phyloP scores from a whole-genome alignment of 2,329 filamentous ascomycete species.

The Aureobasidium zeae region DNA sequence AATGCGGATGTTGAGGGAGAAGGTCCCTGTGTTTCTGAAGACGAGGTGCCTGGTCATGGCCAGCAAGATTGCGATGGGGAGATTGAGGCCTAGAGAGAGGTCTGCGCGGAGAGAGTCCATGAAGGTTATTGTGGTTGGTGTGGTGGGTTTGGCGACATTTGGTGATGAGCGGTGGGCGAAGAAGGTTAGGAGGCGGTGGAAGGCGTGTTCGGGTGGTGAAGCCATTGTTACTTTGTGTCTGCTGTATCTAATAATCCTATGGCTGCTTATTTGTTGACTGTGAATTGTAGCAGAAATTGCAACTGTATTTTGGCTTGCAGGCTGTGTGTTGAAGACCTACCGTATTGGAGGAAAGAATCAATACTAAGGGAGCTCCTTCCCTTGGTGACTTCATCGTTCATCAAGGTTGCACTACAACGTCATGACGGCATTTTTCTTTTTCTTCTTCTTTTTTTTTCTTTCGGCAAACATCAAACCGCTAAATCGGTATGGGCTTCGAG shows the following conservation, averaged over 20 bases:
- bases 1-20: constrained; percentile 28
- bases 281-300: no score
- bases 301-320: no score
- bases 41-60: constrained; percentile 28
- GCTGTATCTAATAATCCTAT: no score
- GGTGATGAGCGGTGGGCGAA: constrained; percentile 27
- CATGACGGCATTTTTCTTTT: no score
- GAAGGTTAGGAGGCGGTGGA: constrained; percentile 31
- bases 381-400: no score
- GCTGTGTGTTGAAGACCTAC: no score
- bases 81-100: constrained; percentile 30
- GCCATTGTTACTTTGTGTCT: constrained; percentile 10
- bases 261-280: constrained; percentile 7
- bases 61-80: constrained; percentile 28
- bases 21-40: constrained; percentile 26
- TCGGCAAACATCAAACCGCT: no score
- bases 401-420: no score
- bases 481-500: no score
- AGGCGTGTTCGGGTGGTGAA: constrained; percentile 22
- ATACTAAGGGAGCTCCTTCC: no score
- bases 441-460: no score
- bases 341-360: no score
- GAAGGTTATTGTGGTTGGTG: constrained; percentile 30
- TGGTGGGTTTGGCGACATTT: constrained; percentile 24
- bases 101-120: constrained; percentile 29